Conservation (phyloP, 768 basidiomycete genomes). For the Leccinellum albellum region DNA sequence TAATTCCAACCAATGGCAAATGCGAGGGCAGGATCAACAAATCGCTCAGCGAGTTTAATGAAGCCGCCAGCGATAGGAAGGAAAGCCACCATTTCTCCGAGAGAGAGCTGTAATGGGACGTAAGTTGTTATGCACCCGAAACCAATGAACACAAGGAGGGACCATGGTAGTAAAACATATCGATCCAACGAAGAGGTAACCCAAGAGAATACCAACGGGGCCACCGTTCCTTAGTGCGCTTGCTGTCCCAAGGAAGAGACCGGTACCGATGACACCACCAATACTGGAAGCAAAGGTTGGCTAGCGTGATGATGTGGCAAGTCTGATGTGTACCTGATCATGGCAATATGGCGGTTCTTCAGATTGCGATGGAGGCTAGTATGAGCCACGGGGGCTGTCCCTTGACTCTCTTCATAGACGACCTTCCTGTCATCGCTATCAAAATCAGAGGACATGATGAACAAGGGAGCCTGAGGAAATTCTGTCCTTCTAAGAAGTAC, state of each 20-base stretch:
- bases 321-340: constrained; percentile 27
- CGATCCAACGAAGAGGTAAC: constrained; percentile 35
- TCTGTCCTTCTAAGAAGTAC: too few species aligned
- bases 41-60: constrained; percentile 45
- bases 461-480: too few species aligned
- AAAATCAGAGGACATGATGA: constrained; percentile 9
- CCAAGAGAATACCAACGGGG: constrained; percentile 43
- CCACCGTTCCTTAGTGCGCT: constrained; percentile 39
- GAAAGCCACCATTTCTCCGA: constrained; percentile 47
- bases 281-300: constrained; percentile 15
- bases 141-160: neutral
- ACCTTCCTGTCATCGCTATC: neutral
- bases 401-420: constrained; percentile 10
- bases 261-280: constrained; percentile 41
- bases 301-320: too few species aligned
- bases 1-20: constrained; percentile 44
- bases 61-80: constrained; percentile 45
- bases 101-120: constrained; percentile 21
- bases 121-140: neutral
- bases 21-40: constrained; percentile 44
- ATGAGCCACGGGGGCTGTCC: neutral
- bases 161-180: constrained; percentile 41
- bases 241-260: constrained; percentile 34
- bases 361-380: constrained; percentile 25
- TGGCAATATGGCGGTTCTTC: constrained; percentile 34